Percentiles rank a stretch among this genome's conserved stretches.
phyloP scores from a whole-genome alignment of 495 filamentous ascomycete species.

The Tuber magnatum region DNA sequence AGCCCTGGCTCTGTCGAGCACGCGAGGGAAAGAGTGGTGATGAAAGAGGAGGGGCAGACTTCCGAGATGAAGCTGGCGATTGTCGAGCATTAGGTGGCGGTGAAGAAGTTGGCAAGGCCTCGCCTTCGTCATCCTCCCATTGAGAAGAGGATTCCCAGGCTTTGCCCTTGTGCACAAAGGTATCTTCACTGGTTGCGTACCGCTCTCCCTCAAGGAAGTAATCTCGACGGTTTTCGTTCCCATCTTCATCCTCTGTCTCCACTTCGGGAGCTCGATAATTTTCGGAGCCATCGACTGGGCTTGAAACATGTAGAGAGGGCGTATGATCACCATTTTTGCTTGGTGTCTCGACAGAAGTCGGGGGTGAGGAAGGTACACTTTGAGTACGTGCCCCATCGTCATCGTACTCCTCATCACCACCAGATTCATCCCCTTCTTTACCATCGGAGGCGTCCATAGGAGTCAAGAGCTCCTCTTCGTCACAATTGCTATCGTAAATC shows the following conservation, averaged over 20 bases:
- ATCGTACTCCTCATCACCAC: slow-evolving; percentile 19
- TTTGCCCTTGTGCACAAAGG: slow-evolving; percentile 16
- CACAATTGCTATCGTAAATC: slow-evolving; percentile 25
- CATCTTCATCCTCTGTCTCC: slow-evolving; percentile 32
- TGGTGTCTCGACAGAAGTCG: slow-evolving; percentile 43
- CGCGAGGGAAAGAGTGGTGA: slow-evolving; percentile 43
- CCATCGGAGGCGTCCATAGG: slow-evolving; percentile 29
- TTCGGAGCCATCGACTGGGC: slow-evolving; percentile 12
- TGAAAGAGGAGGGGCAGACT: slow-evolving; percentile 39
- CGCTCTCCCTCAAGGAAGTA: slow-evolving; percentile 21
- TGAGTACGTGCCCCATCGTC: slow-evolving; percentile 17
- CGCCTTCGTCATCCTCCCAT: slow-evolving; percentile 29
- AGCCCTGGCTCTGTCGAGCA: slow-evolving; percentile 42
- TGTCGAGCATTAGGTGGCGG: slow-evolving; percentile 18
- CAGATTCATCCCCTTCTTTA: slow-evolving; percentile 22
- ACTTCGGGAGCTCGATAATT: slow-evolving; percentile 25
- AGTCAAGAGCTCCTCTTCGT: slow-evolving; percentile 14
- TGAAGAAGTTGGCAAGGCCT: slow-evolving; percentile 17
- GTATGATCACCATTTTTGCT: slow-evolving; percentile 45
- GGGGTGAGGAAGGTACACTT: slow-evolving; percentile 39
- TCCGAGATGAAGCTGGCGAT: slow-evolving; percentile 26
- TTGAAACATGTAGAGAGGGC: slow-evolving; percentile 40
- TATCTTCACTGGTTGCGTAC: slow-evolving; percentile 17
- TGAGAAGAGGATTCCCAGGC: slow-evolving; percentile 30
- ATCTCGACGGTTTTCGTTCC: slow-evolving; percentile 13